Evolutionary conservation across 148 eudicot species (phyloP).

Genomic region (Nepenthes mirabilis): DNA sequence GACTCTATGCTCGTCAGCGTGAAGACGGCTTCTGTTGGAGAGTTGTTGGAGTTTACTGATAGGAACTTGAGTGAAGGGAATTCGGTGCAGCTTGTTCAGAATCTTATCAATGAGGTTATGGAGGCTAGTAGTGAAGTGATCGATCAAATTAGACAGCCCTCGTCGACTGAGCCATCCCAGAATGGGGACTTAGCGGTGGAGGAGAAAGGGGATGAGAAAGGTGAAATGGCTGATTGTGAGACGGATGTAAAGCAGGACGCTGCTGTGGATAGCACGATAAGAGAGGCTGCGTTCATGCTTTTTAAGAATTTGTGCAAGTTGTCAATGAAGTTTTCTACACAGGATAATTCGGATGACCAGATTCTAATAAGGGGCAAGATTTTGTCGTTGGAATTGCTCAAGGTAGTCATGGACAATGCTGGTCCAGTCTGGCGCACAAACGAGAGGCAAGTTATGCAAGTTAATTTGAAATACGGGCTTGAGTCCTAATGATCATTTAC

Average conservation of each 20-base stretch:
- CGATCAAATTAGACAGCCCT: slow-evolving; percentile 11
- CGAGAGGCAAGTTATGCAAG: slow-evolving; percentile 46
- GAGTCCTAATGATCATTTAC: no score
- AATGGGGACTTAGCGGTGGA: background rate
- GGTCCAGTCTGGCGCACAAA: slow-evolving; percentile 78
- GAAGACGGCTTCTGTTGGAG: slow-evolving; percentile 41
- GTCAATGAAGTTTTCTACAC: slow-evolving; percentile 92
- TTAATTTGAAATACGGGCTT: background rate
- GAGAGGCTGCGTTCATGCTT: slow-evolving; percentile 76
- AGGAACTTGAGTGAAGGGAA: slow-evolving; percentile 90
- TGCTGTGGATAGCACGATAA: slow-evolving; percentile 39
- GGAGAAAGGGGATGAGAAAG: slow-evolving; percentile 16
- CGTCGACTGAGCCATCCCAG: background rate
- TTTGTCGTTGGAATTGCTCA: slow-evolving; percentile 82
- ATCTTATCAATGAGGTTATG: slow-evolving; percentile 56
- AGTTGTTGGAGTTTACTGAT: slow-evolving; percentile 76
- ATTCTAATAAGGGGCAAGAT: slow-evolving; percentile 84
- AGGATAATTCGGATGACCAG: slow-evolving; percentile 79
- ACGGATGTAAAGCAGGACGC: background rate
- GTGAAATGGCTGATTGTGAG: slow-evolving; percentile 15
- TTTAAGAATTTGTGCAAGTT: slow-evolving; percentile 85
- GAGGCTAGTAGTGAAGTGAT: slow-evolving; percentile 24
- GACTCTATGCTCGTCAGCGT: slow-evolving; percentile 38
- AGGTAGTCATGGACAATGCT: slow-evolving; percentile 76
- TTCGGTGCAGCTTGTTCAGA: slow-evolving; percentile 68